Evolutionary conservation across 2,329 filamentous ascomycete species (phyloP), one percentile per base, ranked within the genome.

Genomic region (Juglanconis sp.): DNA sequence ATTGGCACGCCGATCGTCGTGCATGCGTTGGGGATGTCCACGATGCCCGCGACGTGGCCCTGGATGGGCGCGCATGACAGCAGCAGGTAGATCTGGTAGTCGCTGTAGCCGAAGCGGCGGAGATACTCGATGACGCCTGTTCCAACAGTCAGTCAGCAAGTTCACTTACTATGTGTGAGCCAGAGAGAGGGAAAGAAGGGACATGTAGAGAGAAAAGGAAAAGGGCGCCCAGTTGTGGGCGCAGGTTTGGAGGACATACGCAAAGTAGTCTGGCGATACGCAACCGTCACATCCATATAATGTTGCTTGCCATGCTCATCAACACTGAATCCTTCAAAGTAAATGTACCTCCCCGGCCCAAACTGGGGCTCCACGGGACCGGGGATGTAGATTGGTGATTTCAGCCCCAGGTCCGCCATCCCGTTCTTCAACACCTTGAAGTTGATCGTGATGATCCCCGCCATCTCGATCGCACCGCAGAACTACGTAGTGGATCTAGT

Each of bases 401-500:
- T 93, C 76, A 96, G 87, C 0, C 82, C 88, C 56, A 96, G 76
- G 38, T 91, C 83, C 49, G 80, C 80, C 70, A 96, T 82, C 24
- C 92, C 93, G 65, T 86, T 82, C 73, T 95, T 96, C 79, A 96
- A 87, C 15, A 96, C 89, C 53, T 85, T 87, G 79, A 96, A 93
- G 69, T 95, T 96, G 74, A 96, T 84, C 3, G 92, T 96, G 67
- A 96, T 96, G 48, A 91, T 79, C 4, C 92, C 92, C 0, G 92
- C 91, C 90, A 97, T 97, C 73, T 97, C 93, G 68, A 96, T 97
- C 5, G 92, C 93, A 24, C 89, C 89, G 65, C 89, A 92, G 71
- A 92, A 97, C 3, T 48, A 7, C n/a, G 15, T 11, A 38, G 17
- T 24, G 17, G 3, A 38, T 8, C 7, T 38, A 8, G 35, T 38